Percentiles rank a stretch among this genome's conserved stretches.
Conservation (phyloP, 2,329 filamentous ascomycete genomes). For the Xylariaceae sp. region DNA sequence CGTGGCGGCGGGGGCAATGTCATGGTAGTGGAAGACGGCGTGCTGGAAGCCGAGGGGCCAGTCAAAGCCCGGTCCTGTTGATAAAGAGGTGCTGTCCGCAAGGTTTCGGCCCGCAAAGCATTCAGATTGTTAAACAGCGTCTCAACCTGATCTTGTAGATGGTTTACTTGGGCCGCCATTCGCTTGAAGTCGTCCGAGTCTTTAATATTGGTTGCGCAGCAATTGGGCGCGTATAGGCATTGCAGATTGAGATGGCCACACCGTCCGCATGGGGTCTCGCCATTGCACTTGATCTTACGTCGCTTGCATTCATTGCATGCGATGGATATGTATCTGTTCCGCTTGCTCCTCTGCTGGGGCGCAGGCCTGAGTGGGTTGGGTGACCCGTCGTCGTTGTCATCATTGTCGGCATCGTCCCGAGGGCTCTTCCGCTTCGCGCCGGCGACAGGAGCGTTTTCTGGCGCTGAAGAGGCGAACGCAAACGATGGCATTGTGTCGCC, state of each 20-base stretch:
- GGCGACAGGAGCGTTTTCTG: slow-evolving; percentile 2
- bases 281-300: slow-evolving; percentile 73
- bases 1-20: slow-evolving; percentile 46
- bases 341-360: slow-evolving; percentile 51
- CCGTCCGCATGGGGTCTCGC: slow-evolving; percentile 62
- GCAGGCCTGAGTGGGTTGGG: slow-evolving; percentile 18
- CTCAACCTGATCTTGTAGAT: slow-evolving; percentile 80
- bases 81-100: slow-evolving; percentile 31
- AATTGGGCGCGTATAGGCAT: slow-evolving; percentile 64
- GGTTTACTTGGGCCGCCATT: slow-evolving; percentile 69
- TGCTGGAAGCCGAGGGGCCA: slow-evolving; percentile 37
- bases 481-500: slow-evolving; percentile 13
- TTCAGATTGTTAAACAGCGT: slow-evolving; percentile 69
- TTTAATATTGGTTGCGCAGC: slow-evolving; percentile 75
- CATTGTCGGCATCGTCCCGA: slow-evolving; percentile 14
- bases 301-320: slow-evolving; percentile 69
- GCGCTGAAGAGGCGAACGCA: slow-evolving; percentile 7
- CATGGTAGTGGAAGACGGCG: slow-evolving; percentile 43
- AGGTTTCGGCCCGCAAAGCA: slow-evolving; percentile 56
- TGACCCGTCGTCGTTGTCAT: slow-evolving; percentile 25
- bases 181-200: slow-evolving; percentile 87
- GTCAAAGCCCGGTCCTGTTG: slow-evolving; percentile 39
- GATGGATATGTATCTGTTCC: slow-evolving; percentile 60
- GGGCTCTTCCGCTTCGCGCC: slow-evolving; percentile 30
- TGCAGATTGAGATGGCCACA: slow-evolving; percentile 64